phyloP scores from a whole-genome alignment of 176 grass and related monocot genomes.

The Oryza meridionalis region DNA sequence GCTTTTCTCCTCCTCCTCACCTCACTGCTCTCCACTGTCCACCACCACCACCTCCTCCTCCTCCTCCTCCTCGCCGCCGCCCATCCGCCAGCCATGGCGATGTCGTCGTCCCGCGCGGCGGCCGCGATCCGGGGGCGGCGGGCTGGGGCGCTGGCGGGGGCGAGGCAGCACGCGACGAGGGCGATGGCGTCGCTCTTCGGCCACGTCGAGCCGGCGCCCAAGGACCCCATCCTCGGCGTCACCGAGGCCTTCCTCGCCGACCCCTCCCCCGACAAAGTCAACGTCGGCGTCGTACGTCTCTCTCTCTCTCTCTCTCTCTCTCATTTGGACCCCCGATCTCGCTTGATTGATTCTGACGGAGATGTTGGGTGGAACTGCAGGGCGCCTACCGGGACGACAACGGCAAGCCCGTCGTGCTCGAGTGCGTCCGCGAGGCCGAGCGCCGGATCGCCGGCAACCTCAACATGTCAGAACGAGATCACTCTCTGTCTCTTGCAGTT shows the following conservation, averaged over 20 bases:
- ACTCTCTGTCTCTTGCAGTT: not conserved
- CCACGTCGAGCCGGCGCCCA: constrained; percentile 89
- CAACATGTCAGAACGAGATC: constrained; percentile 66
- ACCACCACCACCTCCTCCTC: constrained; percentile 1
- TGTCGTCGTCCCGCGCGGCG: constrained; percentile 42
- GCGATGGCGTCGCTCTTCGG: constrained; percentile 72
- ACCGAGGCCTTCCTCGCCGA: constrained; percentile 98
- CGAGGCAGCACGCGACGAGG: constrained; percentile 40
- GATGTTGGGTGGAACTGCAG: constrained; percentile 26
- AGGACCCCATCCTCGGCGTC: constrained; percentile 97
- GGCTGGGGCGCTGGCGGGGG: not conserved
- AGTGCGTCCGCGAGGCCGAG: constrained; percentile 91
- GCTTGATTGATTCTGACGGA: constrained; percentile 1
- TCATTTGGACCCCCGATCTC: not conserved
- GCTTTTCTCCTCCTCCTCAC: not conserved
- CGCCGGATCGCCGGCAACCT: constrained; percentile 76
- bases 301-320: not conserved
- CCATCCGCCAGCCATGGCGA: constrained; percentile 44
- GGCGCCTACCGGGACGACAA: constrained; percentile 95
- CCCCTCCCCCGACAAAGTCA: constrained; percentile 76
- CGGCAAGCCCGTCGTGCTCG: constrained; percentile 83
- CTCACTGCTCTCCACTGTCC: not conserved
- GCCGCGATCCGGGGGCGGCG: constrained; percentile 30
- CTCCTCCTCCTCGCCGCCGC: not conserved
- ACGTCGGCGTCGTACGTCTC: constrained; percentile 79